A percentile compares a stretch with the other conserved stretches of the same genome.
These are phyloP conservation scores for Cutaneotrichosporon spelunceum DNA, from an alignment of 1,284 basidiomycete species.

Conservation along the genomic window DNA sequence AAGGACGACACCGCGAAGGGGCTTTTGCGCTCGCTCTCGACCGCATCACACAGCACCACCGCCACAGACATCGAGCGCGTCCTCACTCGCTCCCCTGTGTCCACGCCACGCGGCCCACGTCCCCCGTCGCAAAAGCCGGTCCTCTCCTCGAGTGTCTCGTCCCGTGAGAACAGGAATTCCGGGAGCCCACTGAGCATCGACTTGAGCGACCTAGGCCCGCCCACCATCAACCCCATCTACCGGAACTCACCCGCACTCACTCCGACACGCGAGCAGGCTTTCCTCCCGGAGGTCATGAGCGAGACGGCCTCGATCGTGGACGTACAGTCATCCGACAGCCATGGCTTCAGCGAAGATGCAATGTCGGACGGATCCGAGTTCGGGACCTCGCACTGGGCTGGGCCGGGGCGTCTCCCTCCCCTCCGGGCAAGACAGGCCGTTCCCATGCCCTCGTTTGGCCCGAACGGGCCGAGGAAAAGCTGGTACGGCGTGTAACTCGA, in stretches of 20 bases:
- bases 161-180: neutral
- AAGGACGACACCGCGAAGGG: slow-evolving; percentile 5
- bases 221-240: neutral
- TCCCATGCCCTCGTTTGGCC: slow-evolving; percentile 3
- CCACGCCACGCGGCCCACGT: slow-evolving; percentile 13
- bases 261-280: neutral
- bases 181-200: neutral
- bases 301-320: slow-evolving; percentile 3
- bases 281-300: slow-evolving; percentile 3
- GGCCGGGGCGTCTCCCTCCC: slow-evolving; percentile 10
- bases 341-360: neutral
- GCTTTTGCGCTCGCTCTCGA: slow-evolving; percentile 15
- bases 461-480: neutral
- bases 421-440: neutral
- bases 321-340: neutral
- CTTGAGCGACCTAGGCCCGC: neutral
- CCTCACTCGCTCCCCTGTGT: slow-evolving; percentile 14
- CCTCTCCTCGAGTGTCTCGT: neutral
- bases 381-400: slow-evolving; percentile 12
- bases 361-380: slow-evolving; percentile 12
- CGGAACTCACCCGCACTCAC: slow-evolving; percentile 3
- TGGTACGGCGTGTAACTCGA: neutral
- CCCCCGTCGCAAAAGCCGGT: neutral
- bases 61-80: slow-evolving; percentile 34
- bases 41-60: slow-evolving; percentile 24